Base-by-base conservation (phyloP, 257 asterid species). In the Voacanga thouarsii region DNA sequence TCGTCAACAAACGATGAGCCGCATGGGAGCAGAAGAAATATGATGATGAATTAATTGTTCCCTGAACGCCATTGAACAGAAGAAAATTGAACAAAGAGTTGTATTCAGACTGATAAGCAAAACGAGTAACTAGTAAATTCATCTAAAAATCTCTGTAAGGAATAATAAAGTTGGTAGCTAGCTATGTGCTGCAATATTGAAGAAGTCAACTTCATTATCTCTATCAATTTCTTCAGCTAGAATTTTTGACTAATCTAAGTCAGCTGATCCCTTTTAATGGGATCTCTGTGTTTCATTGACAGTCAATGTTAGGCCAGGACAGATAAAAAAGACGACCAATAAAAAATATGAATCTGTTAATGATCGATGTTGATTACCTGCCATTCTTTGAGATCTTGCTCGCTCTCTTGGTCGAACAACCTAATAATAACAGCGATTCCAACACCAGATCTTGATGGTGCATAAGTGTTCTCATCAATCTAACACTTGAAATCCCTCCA, bases 381-480 rank as follows among this genome's bases (percentile, higher is more conserved):
- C 99, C 99, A 95, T 85, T 93, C 98, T 67, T 85, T 88, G 60
- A 93, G 94, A 23, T 98, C 99, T 80, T 95, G 99, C 68, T 87
- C 90, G 56, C 99, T 93, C 5, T 91, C 96, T 1, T 96, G 97
- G 65, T 79, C 88, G 0, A 98, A 95, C 76, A 86, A 93, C 77
- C 93, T 95, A 5, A 95, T 96, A 21, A 98, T 98, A 16, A 95
- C 96, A 0, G 99, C 90, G 21, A 95, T 90, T 45, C 99, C 97
- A 30, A 84, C 74, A 0, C 96, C 99, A 28, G 85, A 89, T 50
- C 51, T 86, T 2, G 98, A 88, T 19, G 99, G 96, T 8, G 92
- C 90, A 30, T 75, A 83, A 1, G 96, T 95, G 53, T 86, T 88
- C n/a, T 67, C 77, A 65, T 87, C 87, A 24, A 87, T 23, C 89